Percentiles rank a stretch among this genome's conserved stretches.
Conservation (phyloP, 768 basidiomycete species). For the Suillus decipiens region DNA sequence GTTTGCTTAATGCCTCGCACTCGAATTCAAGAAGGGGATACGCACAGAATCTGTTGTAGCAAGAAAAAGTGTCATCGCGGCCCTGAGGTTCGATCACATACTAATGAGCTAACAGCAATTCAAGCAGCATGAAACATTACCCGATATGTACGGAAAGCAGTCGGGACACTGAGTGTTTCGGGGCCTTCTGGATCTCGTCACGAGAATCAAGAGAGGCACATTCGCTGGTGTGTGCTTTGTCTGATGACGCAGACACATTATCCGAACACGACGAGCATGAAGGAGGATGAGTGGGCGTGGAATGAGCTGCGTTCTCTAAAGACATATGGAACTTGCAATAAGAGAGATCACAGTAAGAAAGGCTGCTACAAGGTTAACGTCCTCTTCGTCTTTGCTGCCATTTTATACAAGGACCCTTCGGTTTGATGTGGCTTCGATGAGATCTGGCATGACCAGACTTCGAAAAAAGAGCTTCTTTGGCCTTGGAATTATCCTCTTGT, state of each 20-base stretch:
- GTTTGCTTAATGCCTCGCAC: conserved; percentile 12
- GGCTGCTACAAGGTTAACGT: conserved; percentile 8
- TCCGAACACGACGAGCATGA: conserved; percentile 20
- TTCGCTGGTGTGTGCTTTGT: conserved; percentile 21
- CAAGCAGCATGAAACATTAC: conserved; percentile 36
- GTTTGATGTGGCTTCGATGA: conserved; percentile 25
- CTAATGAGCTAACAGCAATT: conserved; percentile 17
- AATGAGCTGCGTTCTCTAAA: neutral
- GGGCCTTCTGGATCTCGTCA: conserved; percentile 17
- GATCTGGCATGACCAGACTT: conserved; percentile 11
- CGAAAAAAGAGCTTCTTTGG: conserved; percentile 13
- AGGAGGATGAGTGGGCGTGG: conserved; percentile 3
- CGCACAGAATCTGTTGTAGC: conserved; percentile 85
- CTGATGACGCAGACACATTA: conserved; percentile 18
- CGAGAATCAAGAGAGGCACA: conserved; percentile 25
- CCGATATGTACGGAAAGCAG: conserved; percentile 70
- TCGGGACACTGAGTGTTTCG: conserved; percentile 50
- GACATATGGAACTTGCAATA: conserved; percentile 3
- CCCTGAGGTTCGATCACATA: conserved; percentile 41
- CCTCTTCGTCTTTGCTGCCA: conserved; percentile 12
- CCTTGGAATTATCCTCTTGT: conserved; percentile 17
- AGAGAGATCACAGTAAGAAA: conserved; percentile 5
- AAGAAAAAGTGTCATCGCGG: conserved; percentile 78
- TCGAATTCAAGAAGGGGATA: conserved; percentile 14
- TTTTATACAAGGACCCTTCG: conserved; percentile 29